Evolutionary conservation across 108 stramenopile genomes (phyloP), one percentile per base, ranked within the genome.

Genomic region (Phaeodactylum tricornutum): DNA sequence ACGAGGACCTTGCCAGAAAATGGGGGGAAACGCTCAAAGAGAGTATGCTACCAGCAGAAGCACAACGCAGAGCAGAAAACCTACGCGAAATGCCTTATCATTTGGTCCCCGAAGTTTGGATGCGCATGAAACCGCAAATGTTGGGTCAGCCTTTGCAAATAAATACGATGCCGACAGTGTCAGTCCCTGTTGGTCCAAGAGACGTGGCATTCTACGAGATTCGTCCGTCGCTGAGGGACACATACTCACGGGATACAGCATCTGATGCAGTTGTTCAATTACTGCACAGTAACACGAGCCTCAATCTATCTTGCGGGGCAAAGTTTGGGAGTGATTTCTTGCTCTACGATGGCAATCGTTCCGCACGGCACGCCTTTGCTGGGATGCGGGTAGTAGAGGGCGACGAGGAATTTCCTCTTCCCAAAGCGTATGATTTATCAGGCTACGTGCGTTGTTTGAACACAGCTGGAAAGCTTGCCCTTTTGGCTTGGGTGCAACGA

Each of bases 271-370:
- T 84, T 21, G 67, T 75, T 53, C 48, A 63, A 12, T 71, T 69
- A 49, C 51, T 90, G 29, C 53, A 81, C 49, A 61, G 47, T 8
- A n/a, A 67, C 27, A 63, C 69, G 12, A 52, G 50, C 8, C 44
- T 85, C 3, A 62, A 87, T 45, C 55, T 85, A 28, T 66, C 81
- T 2, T 87, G 90, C 52, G 90, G 90, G 7, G 75, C 81, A 36
- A 81, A 80, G 52, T 92, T 92, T 62, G 90, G 90, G 16, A 73
- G 75, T 26, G 90, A 92, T 47, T 82, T 68, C 38, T 61, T 92
- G 25, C 26, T 92, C 20, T 92, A 92, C 47, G 86, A 92, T 57
- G 86, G 82, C 17, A 62, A 62, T 14, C 64, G 90, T 41, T 68
- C 76, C 17, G 61, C 75, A 37, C 62, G 85, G 23, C 90, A 92